These are phyloP conservation scores for Trametopsis cervina DNA, from an alignment of 768 basidiomycete genomes.

Conservation along the genomic window DNA sequence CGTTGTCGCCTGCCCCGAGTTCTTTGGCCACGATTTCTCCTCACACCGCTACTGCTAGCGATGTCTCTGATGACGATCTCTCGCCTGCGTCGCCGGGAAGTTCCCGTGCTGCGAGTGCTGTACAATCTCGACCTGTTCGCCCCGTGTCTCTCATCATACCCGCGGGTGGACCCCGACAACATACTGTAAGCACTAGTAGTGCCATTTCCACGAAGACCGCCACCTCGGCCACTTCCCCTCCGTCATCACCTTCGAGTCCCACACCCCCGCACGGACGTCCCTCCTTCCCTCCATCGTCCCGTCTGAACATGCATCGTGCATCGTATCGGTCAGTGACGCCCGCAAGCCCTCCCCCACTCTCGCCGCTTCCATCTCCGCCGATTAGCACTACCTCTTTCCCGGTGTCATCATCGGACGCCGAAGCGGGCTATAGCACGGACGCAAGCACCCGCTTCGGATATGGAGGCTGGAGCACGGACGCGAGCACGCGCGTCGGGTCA, in stretches of 20 bases:
- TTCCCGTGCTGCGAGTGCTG: background rate
- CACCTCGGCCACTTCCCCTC: background rate
- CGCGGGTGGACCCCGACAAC: background rate
- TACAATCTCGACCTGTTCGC: constrained; percentile 5
- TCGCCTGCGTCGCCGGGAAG: constrained; percentile 4
- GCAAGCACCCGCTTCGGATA: constrained; percentile 8
- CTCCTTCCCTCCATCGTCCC: background rate
- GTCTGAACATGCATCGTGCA: constrained; percentile 2
- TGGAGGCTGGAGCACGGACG: constrained; percentile 13
- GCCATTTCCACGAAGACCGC: background rate
- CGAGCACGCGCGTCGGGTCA: constrained; percentile 10
- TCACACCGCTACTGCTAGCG: constrained; percentile 7
- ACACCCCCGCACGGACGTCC: background rate
- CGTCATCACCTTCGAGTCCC: constrained; percentile 8
- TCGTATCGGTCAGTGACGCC: constrained; percentile 5
- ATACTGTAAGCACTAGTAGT: background rate
- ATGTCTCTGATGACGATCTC: constrained; percentile 9
- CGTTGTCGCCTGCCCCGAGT: constrained; percentile 2
- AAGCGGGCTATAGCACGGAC: constrained; percentile 10
- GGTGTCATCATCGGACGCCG: background rate
- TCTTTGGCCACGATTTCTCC: constrained; percentile 3
- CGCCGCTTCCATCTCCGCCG: constrained; percentile 12
- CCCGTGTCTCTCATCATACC: constrained; percentile 11
- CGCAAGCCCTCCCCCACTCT: constrained; percentile 12
- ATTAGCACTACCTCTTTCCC: constrained; percentile 6